Evolutionary conservation across 805 yeast genomes (phyloP).

Genomic region (Kodamaea hsintzibuensis): DNA sequence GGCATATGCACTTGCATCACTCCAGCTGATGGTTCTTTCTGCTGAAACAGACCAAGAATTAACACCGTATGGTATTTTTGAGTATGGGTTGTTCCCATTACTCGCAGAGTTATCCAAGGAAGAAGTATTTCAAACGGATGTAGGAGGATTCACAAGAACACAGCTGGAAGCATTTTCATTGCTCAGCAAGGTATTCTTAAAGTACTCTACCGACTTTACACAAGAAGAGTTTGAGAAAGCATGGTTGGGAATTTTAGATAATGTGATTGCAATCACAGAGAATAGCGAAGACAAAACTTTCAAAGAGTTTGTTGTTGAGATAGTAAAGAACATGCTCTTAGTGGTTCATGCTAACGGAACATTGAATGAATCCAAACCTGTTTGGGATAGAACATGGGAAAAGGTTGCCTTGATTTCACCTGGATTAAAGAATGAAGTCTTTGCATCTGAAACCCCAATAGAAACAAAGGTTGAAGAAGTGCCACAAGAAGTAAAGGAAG

Average conservation of each 20-base stretch:
- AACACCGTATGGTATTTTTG: slow-evolving; percentile 60
- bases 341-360: slow-evolving; percentile 33
- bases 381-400: slow-evolving; percentile 38
- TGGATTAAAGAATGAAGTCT: slow-evolving; percentile 20
- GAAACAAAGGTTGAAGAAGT: slow-evolving; percentile 1
- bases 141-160: slow-evolving; percentile 61
- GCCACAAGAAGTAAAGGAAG: not conserved
- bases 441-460: not conserved
- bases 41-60: slow-evolving; percentile 35
- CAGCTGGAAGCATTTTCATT: slow-evolving; percentile 67
- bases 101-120: slow-evolving; percentile 65
- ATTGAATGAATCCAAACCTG: slow-evolving; percentile 22
- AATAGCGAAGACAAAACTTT: slow-evolving; percentile 18
- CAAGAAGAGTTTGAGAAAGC: slow-evolving; percentile 23
- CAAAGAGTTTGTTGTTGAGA: slow-evolving; percentile 37
- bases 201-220: slow-evolving; percentile 29
- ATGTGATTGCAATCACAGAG: slow-evolving; percentile 29
- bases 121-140: slow-evolving; percentile 58
- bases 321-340: slow-evolving; percentile 43
- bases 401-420: slow-evolving; percentile 7
- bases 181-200: slow-evolving; percentile 56
- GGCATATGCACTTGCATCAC: slow-evolving; percentile 57
- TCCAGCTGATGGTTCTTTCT: slow-evolving; percentile 56
- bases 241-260: slow-evolving; percentile 40
- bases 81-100: slow-evolving; percentile 73